Percentiles rank a stretch among this genome's conserved stretches.
Conservation (phyloP, 306 rosid species). For the Spatholobus suberectus region DNA sequence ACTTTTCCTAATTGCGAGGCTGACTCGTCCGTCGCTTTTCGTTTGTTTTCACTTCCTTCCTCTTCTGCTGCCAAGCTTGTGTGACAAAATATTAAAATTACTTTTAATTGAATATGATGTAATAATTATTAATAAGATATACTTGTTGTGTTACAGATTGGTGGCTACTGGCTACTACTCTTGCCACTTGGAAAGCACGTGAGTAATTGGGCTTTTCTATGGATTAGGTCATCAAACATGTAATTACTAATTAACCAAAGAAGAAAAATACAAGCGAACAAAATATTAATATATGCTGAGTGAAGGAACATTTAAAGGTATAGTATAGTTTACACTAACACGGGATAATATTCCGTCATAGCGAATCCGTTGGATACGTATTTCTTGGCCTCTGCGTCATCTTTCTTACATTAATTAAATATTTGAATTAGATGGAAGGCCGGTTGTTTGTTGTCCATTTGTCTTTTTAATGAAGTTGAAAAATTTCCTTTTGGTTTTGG, state of each 20-base stretch:
- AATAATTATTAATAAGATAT: too few species aligned
- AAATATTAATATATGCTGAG: neutral
- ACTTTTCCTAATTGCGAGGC: neutral
- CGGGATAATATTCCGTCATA: neutral
- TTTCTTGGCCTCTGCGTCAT: constrained; percentile 22
- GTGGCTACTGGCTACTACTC: neutral
- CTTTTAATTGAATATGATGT: too few species aligned
- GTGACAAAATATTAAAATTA: neutral
- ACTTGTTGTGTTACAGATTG: neutral
- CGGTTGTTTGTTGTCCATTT: neutral
- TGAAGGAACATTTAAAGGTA: neutral
- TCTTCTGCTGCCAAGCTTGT: neutral
- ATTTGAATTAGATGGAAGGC: neutral
- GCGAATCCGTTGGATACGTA: neutral
- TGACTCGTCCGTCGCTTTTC: neutral
- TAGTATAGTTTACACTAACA: too few species aligned
- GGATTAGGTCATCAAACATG: too few species aligned
- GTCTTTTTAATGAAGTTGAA: neutral
- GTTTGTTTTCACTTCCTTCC: neutral
- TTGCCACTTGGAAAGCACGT: neutral
- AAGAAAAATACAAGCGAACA: neutral
- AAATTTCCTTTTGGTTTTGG: neutral
- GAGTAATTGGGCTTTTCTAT: neutral
- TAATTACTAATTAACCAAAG: too few species aligned
- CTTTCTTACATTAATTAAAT: neutral